Conservation (phyloP, 2,329 filamentous ascomycete species). For the Trichoderma brevicompactum region DNA sequence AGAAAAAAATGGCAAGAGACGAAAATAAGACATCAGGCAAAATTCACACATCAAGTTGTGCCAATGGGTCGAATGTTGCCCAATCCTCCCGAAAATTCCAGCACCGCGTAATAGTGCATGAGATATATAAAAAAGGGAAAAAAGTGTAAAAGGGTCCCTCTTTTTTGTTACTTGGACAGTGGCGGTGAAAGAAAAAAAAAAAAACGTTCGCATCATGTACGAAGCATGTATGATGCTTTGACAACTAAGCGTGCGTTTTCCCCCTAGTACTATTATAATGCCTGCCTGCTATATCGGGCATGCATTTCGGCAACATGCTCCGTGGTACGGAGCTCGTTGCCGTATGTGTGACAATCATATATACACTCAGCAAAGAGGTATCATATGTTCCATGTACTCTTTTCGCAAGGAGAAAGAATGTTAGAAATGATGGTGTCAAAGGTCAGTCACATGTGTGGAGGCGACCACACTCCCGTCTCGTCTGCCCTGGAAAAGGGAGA, state of each 20-base stretch:
- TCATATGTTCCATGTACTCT: background rate
- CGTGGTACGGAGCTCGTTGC: background rate
- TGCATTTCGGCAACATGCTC: conserved; percentile 13
- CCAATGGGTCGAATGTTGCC: background rate
- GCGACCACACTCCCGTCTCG: conserved; percentile 8
- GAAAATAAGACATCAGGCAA: too few species aligned
- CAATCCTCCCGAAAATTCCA: conserved; percentile 1
- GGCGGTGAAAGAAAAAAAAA: conserved; percentile 24
- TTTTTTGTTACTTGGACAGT: conserved; percentile 4
- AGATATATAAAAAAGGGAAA: background rate
- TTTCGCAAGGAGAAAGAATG: background rate
- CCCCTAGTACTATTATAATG: background rate
- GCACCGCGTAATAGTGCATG: background rate
- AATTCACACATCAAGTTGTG: too few species aligned
- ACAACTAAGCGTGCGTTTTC: conserved; percentile 22
- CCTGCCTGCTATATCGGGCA: background rate
- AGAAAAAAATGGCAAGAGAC: too few species aligned
- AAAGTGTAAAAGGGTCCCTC: background rate
- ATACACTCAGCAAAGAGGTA: too few species aligned
- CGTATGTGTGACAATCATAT: too few species aligned
- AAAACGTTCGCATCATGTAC: background rate
- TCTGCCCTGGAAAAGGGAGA: conserved; percentile 20
- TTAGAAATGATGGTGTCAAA: background rate
- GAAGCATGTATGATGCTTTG: conserved; percentile 19
- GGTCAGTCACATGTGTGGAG: conserved; percentile 13